Conservation (phyloP, 257 asterid species). For the Primulina huaijiensis region DNA sequence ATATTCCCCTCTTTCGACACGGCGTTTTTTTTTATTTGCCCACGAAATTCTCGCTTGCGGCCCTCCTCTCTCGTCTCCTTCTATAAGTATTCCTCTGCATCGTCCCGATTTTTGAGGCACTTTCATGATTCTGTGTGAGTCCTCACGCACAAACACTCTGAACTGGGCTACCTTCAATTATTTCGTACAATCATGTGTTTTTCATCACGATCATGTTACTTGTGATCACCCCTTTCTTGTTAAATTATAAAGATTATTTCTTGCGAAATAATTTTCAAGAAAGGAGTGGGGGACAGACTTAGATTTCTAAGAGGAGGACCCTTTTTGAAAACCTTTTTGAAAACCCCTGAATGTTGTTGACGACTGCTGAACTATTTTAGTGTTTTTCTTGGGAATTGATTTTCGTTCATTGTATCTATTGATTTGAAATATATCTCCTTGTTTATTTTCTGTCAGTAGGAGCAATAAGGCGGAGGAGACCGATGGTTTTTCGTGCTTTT, state of each 20-base stretch:
- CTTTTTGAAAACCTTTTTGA: too few species aligned
- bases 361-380: constrained; percentile 31
- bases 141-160: too few species aligned
- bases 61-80: not conserved
- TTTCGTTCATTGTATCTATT: not conserved
- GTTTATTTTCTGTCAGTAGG: constrained; percentile 21
- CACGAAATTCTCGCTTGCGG: not conserved
- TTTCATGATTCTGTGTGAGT: not conserved
- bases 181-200: not conserved
- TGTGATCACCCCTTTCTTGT: not conserved
- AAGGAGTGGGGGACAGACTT: not conserved
- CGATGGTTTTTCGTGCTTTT: constrained; percentile 48
- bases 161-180: not conserved
- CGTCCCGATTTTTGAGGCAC: not conserved
- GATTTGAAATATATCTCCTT: constrained; percentile 20
- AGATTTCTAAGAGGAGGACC: constrained; percentile 17
- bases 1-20: too few species aligned
- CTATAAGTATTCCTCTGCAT: not conserved
- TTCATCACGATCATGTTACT: not conserved
- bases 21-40: too few species aligned
- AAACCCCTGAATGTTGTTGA: constrained; percentile 15
- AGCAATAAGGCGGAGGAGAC: constrained; percentile 40
- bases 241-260: not conserved
- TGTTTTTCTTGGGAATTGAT: constrained; percentile 21
- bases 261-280: not conserved